phyloP scores from a whole-genome alignment of 2,329 filamentous ascomycete species.

The Davidsoniella neocaledoniae region DNA sequence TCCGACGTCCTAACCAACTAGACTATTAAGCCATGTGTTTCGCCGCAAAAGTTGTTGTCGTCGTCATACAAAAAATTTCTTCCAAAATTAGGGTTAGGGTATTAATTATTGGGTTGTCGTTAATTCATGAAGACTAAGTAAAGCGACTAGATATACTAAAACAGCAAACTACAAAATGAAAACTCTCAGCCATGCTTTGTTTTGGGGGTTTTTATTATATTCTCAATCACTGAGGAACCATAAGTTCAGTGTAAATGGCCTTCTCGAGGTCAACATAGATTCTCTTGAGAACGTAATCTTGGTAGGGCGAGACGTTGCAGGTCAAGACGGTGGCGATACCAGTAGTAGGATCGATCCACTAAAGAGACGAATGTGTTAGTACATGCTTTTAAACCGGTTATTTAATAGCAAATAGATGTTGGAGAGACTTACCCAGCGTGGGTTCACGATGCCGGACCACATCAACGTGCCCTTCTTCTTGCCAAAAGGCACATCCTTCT shows the following conservation, averaged over 20 bases:
- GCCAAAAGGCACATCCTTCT: conserved; percentile 24
- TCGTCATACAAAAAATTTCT: too few relatives aligned
- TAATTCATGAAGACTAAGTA: not conserved
- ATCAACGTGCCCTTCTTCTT: conserved; percentile 25
- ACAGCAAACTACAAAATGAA: too few relatives aligned
- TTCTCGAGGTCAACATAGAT: conserved; percentile 25
- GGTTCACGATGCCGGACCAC: conserved; percentile 27
- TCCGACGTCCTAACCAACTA: too few relatives aligned
- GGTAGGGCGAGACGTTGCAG: conserved; percentile 23
- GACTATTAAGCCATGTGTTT: too few relatives aligned
- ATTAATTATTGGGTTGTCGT: not conserved
- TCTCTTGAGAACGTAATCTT: conserved; percentile 21
- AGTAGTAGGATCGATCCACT: conserved; percentile 23
- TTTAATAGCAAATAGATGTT: not conserved
- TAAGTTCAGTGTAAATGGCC: conserved; percentile 21
- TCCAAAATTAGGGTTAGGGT: too few relatives aligned
- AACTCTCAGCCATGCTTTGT: too few relatives aligned
- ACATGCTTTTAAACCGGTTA: not conserved
- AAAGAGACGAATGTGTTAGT: not conserved
- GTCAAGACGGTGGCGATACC: conserved; percentile 26
- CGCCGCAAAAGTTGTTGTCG: too few relatives aligned
- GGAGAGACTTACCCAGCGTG: conserved; percentile 24
- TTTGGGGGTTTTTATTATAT: too few relatives aligned
- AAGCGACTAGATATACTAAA: too few relatives aligned
- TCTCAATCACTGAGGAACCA: not conserved